Evolutionary conservation across 2,329 filamentous ascomycete species (phyloP), one percentile per base, ranked within the genome.

Genomic region (Davidsoniella virescens): DNA sequence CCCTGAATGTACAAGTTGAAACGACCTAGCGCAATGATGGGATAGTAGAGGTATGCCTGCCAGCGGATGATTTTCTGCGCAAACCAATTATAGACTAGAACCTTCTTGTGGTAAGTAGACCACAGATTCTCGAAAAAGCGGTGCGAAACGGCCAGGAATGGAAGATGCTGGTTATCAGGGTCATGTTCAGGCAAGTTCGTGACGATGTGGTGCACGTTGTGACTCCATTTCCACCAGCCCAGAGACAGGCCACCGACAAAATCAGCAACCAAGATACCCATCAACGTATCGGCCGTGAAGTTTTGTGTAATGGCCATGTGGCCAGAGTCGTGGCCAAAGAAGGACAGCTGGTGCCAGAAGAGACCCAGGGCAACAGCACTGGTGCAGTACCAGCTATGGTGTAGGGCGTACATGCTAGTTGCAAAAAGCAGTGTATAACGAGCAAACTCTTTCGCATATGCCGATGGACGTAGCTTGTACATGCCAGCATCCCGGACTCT

Each of bases 231-330:
- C 90, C 92, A 98, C 92, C 92, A 98, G 42, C 90, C 86, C 49
- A 94, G 67, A 23, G 87, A 94, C 33, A 98, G 67, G 0, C 92
- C 92, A 37, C 92, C 92, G 17, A 92, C 68, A 58, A 83, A 96
- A 62, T 94, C 84, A 49, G 88, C 87, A 59, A 95, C 83, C 56
- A 94, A 67, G 60, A 96, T 94, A 45, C 87, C 90, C 55, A 98
- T 86, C 45, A 83, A 71, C 1, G 82, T 83, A 63, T 98, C 92
- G 37, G 78, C 66, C 46, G 84, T 80, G 62, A 90, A 96, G 61
- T 82, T 73, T 65, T 96, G 90, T 2, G 92, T 98, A 58, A 98
- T 94, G 56, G 86, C 92, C 83, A 95, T 94, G 64, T 98, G 92
- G 5, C 87, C 88, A 47, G 90, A 86, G 69, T 98, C 92, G 64